phyloP scores from a whole-genome alignment of 2,329 filamentous ascomycete genomes.

The Penicillium sp. region DNA sequence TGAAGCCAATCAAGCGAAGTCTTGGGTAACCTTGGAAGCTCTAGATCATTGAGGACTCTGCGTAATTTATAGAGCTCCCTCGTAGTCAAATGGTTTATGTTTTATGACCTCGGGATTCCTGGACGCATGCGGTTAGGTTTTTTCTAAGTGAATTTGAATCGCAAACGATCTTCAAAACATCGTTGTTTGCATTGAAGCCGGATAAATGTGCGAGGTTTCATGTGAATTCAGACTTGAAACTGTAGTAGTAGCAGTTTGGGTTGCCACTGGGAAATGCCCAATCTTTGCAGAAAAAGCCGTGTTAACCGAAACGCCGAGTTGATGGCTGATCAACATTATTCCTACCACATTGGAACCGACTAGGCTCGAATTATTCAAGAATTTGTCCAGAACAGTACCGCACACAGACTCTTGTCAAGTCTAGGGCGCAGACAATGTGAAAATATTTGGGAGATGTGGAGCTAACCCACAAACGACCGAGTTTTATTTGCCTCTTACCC shows the following conservation, averaged over 20 bases:
- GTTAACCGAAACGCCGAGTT: constrained; percentile 17
- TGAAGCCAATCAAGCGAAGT: background rate
- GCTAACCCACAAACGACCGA: constrained; percentile 10
- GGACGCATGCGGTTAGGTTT: constrained; percentile 7
- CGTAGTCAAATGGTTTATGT: background rate
- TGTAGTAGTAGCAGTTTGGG: background rate
- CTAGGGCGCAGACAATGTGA: constrained; percentile 14
- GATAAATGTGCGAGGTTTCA: background rate
- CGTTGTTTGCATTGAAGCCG: background rate
- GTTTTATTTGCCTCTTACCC: constrained; percentile 16
- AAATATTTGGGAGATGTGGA: constrained; percentile 15
- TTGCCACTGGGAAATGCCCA: constrained; percentile 2
- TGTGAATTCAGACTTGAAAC: background rate
- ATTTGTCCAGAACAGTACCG: constrained; percentile 9
- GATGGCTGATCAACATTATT: constrained; percentile 16
- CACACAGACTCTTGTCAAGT: constrained; percentile 9
- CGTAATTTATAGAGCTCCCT: background rate
- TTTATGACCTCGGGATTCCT: background rate
- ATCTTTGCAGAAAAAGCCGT: constrained; percentile 19
- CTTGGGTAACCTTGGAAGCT: background rate
- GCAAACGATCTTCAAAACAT: background rate
- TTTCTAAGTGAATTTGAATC: background rate
- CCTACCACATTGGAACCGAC: constrained; percentile 15
- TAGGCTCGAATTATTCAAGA: constrained; percentile 8
- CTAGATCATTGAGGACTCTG: background rate